Evolutionary conservation across 441 rosid genomes (phyloP), one percentile per base, ranked within the genome.

Genomic region (Lepidium campestre): DNA sequence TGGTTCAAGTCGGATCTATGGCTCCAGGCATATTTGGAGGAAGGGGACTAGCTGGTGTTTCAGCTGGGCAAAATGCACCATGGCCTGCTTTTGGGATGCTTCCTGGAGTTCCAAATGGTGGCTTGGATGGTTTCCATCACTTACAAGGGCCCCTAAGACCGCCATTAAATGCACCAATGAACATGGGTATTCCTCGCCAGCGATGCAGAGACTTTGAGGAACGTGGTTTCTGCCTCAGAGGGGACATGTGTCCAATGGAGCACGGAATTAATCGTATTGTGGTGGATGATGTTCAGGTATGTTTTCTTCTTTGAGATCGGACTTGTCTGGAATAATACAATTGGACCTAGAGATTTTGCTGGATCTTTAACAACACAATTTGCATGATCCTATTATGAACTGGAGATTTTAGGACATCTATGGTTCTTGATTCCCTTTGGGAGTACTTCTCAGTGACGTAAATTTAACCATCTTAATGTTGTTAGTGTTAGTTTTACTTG

Each of bases 231-330:
- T 95, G 99, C 82, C 80, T 95, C 48, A 86, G 97, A 83, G 99
- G 99, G 50, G 99, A 93, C 78, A 92, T 95, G 91, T 95, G 99
- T 78, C 98, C 96, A 4, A 90, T 95, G 99, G 99, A 95, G 89
- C 99, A 95, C 85, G 99, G 99, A 66, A 82, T 95, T 58, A 93
- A 95, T 81, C 96, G 93, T 41, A 95, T 95, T 74, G 98, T 95
- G 67, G 86, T 95, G 68, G 98, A 95, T 55, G 99, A 95, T 80
- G 99, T 95, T 65, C 98, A 92, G 97, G 99, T 95, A 75, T 76
- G 72, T 61, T 61, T 46, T 67, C 35, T 42, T 22, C 8, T 56
- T 3, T 56, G n/a, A 32, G 9, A 25, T 67, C 13, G 3, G 42
- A 10, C n/a, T 36, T 48, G 31, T 63, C 31, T 22, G 19, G 41